Conservation (phyloP, 495 filamentous ascomycete species). For the Amphirosellinia nigrospora region DNA sequence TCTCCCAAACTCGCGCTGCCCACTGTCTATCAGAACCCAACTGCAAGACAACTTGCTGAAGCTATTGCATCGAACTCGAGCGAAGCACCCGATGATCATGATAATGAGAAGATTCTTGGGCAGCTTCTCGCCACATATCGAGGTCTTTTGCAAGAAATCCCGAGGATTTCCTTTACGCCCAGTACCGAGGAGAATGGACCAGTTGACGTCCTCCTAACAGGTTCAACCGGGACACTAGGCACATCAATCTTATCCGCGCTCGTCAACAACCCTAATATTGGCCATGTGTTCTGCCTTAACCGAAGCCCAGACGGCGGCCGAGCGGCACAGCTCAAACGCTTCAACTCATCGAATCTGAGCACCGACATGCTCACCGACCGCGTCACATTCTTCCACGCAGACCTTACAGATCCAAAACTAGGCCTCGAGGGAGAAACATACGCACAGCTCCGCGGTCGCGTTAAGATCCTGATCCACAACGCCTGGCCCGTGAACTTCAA, state of each 20-base stretch:
- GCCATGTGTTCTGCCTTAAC: conserved; percentile 62
- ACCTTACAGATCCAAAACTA: conserved; percentile 50
- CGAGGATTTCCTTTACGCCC: conserved; percentile 24
- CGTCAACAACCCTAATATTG: conserved; percentile 38
- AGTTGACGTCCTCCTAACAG: conserved; percentile 60
- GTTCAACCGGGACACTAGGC: conserved; percentile 63
- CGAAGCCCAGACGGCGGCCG: conserved; percentile 44
- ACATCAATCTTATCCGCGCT: conserved; percentile 58
- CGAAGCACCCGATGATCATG: not conserved
- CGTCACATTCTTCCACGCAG: conserved; percentile 55
- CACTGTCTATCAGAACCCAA: conserved; percentile 43
- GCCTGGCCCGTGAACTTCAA: conserved; percentile 71
- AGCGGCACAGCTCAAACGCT: conserved; percentile 36
- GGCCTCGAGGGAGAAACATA: conserved; percentile 46
- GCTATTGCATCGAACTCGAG: not conserved
- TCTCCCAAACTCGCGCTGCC: conserved; percentile 27
- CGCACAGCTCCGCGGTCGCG: conserved; percentile 32
- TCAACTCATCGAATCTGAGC: conserved; percentile 27
- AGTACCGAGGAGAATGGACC: conserved; percentile 28
- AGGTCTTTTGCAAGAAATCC: not conserved
- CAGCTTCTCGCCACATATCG: not conserved
- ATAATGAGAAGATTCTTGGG: not conserved
- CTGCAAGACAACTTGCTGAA: conserved; percentile 33
- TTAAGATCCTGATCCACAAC: conserved; percentile 58
- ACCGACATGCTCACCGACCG: not conserved